Evolutionary conservation across 192 early-diverging fungal species (phyloP).

Genomic region (Bifiguratus adelaidae): DNA sequence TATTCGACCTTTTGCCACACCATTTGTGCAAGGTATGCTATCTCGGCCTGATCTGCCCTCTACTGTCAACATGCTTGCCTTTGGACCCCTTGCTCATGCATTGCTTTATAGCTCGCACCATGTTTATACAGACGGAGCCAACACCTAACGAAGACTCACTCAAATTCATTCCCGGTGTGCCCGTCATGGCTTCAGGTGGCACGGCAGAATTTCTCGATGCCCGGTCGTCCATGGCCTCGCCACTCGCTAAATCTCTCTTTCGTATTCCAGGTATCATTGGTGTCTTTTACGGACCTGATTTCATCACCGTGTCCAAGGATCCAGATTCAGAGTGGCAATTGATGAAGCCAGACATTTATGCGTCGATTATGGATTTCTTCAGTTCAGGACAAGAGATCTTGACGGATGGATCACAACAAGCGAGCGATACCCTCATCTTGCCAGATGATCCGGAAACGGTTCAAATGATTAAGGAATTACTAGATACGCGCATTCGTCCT

Average conservation of each 20-base stretch:
- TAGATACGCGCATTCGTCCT: constrained; percentile 91
- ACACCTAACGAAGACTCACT: constrained; percentile 94
- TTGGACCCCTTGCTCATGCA: too few species aligned
- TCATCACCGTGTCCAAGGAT: constrained; percentile 92
- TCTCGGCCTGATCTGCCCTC: too few species aligned
- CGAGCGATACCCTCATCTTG: constrained; percentile 51
- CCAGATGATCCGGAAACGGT: constrained; percentile 87
- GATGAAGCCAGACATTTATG: constrained; percentile 96
- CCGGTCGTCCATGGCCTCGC: constrained; percentile 68
- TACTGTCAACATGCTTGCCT: too few species aligned
- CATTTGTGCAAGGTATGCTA: too few species aligned
- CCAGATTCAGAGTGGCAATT: constrained; percentile 87
- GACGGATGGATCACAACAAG: constrained; percentile 30
- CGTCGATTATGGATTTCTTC: constrained; percentile 91
- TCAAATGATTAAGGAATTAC: constrained; percentile 96
- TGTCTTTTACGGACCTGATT: constrained; percentile 89
- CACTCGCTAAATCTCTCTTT: constrained; percentile 86
- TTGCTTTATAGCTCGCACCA: constrained; percentile 38
- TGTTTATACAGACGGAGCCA: constrained; percentile 84
- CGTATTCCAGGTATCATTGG: constrained; percentile 85
- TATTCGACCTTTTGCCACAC: too few species aligned
- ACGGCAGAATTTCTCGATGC: constrained; percentile 79
- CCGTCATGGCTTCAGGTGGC: constrained; percentile 55
- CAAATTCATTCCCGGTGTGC: constrained; percentile 92
- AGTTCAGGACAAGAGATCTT: constrained; percentile 77